Percentiles rank a stretch among this genome's conserved stretches.
Evolutionary conservation across 1,284 basidiomycete genomes (phyloP).

Genomic region (Thecaphora thlaspeos): DNA sequence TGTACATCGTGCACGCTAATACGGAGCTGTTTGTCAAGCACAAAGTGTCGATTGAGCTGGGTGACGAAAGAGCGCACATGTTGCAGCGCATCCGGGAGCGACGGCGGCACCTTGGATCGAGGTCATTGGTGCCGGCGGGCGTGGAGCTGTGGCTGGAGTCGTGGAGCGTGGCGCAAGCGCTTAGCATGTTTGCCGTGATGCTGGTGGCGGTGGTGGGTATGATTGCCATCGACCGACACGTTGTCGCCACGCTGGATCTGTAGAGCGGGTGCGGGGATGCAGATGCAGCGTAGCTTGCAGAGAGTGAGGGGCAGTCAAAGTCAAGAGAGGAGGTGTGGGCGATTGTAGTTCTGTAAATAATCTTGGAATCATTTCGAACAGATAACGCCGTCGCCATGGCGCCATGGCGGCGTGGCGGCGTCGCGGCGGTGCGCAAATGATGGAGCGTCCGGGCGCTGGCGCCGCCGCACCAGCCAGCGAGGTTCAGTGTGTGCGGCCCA

Average conservation of each 20-base stretch:
- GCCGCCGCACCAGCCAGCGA: too few species aligned
- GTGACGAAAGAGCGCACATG: conserved; percentile 7
- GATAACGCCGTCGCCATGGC: too few species aligned
- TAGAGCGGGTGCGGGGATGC: too few species aligned
- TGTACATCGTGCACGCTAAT: conserved; percentile 32
- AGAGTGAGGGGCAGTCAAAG: too few species aligned
- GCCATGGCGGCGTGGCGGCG: too few species aligned
- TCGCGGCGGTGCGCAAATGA: too few species aligned
- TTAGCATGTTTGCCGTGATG: conserved; percentile 7
- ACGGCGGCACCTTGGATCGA: conserved; percentile 4
- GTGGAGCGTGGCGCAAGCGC: conserved; percentile 10
- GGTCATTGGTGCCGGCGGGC: conserved; percentile 5
- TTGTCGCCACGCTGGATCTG: not conserved
- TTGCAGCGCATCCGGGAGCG: conserved; percentile 4
- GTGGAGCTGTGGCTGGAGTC: conserved; percentile 16
- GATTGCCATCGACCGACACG: not conserved
- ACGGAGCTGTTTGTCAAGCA: conserved; percentile 20
- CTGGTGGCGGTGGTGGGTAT: conserved; percentile 11
- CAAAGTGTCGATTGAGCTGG: conserved; percentile 26
- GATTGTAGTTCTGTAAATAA: too few species aligned
- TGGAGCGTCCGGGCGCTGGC: too few species aligned
- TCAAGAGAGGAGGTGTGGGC: too few species aligned
- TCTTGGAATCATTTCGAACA: too few species aligned
- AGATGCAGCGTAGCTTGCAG: too few species aligned
- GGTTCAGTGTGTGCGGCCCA: too few species aligned